Base-by-base conservation (phyloP, 495 filamentous ascomycete species). In the Aspergillus hancockii region DNA sequence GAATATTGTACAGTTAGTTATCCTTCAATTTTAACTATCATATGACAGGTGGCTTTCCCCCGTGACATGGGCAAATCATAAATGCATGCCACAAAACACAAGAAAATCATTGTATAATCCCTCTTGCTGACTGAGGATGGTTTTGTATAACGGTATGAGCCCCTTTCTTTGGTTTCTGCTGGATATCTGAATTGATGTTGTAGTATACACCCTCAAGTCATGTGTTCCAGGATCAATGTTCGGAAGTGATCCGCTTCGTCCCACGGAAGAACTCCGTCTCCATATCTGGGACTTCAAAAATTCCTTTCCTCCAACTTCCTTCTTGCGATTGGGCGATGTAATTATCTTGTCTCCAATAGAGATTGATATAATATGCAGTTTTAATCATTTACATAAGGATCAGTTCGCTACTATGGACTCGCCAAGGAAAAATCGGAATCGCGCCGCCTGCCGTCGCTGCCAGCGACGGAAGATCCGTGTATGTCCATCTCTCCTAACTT, bases 401-500 rank as follows among this genome's bases (percentile, higher is more conserved):
- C 31, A 45, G 2, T 45, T 18, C 18, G 12, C 4, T 36, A 36
- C 13, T 14, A 75, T 75, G 72, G 65, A 72, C 45, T 70, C 69
- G 18, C 65, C 66, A 32, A 63, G 61, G 4, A 66, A 60, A 47
- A 61, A 54, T 52, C 71, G 71, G 62, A 74, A 73, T 52, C 72
- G 71, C 28, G 71, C 69, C 57, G 74, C 76, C n/a, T 80, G 78
- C 54, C 65, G 65, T 31, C 69, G 78, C 16, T 74, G 73, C 36
- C 69, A 73, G 51, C 61, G 64, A 60, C 61, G 73, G 58, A 75
- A 75, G 59, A 75, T 72, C 55, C 66, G 64, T 41, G 70, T 70
- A 60, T 46, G 63, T 58, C 21, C 22, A 16, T 40, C 28, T 36
- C 5, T 12, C 21, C 49, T 45, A 16, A 28, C 36, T 23, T 10